Evolutionary conservation across 495 filamentous ascomycete genomes (phyloP).

Genomic region (Podospora anserina): DNA sequence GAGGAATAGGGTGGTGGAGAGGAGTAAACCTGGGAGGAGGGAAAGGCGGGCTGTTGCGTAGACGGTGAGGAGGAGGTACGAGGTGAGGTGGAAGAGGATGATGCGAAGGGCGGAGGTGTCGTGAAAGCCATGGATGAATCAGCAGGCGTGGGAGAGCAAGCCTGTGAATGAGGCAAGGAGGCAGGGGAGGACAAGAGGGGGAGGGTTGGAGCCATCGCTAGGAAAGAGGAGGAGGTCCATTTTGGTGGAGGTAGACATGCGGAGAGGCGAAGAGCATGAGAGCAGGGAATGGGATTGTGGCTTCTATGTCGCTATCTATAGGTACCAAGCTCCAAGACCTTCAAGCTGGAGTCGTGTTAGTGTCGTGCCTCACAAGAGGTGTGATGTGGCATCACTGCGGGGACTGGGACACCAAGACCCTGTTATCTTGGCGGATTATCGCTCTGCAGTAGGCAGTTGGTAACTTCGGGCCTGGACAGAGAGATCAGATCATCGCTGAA

Average conservation of each 20-base stretch:
- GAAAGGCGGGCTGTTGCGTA: background rate
- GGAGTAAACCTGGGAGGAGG: background rate
- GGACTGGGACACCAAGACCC: background rate
- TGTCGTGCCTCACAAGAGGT: too few species aligned
- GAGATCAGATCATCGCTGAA: too few species aligned
- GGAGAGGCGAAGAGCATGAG: background rate
- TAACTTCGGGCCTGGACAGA: background rate
- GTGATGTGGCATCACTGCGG: background rate
- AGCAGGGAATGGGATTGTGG: too few species aligned
- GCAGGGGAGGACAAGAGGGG: background rate
- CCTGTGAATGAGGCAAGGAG: conserved; percentile 10
- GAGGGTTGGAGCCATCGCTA: too few species aligned
- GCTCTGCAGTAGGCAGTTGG: too few species aligned
- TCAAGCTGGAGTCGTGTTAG: too few species aligned
- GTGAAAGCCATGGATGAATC: conserved; percentile 22
- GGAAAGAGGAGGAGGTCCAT: too few species aligned
- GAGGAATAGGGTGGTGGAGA: background rate
- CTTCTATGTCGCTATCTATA: too few species aligned
- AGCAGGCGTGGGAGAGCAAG: conserved; percentile 21
- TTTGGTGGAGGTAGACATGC: background rate
- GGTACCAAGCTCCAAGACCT: too few species aligned
- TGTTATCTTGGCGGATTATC: background rate
- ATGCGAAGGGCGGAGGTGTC: conserved; percentile 13
- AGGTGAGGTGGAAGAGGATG: conserved; percentile 4
- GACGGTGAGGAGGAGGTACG: background rate